Base-by-base conservation (phyloP, 1,284 basidiomycete species). In the Coniferiporia weirii region DNA sequence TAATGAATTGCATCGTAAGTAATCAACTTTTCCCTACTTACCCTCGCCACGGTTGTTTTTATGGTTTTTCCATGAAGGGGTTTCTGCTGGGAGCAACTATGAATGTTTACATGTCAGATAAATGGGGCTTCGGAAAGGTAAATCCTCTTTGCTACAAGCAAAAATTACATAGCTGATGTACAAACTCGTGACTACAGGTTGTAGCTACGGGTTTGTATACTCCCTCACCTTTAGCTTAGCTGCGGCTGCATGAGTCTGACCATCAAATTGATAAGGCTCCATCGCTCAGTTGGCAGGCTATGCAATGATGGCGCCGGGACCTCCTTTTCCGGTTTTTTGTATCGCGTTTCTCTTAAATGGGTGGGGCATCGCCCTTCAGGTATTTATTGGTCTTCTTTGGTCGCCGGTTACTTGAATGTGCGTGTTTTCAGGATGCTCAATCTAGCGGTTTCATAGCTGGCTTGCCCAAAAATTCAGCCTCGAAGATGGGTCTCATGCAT, bases 251-350 rank as follows among this genome's bases (percentile, higher is more conserved):
- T 40, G 9, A 40, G 3, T 40, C 38, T 40, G 8, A 40, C 12
- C 35, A n/a, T 12, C 8, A 10, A 40, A 12, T 12, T 40, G 38
- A 4, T 7, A 40, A 68, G 67, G 67, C 22, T 64, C 68, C 1
- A 19, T 65, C 4, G 61, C 65, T 17, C 75, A 77, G 64, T 66
- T 65, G 15, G 5, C 74, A 9, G 74, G 70, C 9, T 78, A 77
- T 65, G 57, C 65, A 4, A 62, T 78, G 17, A 71, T 76, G 68
- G 76, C 78, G 12, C 76, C 84, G 27, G 84, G 79, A 1, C 78
- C 80, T 2, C 88, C 89, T 0, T 91, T 86, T 68, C 83, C 85
- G 0, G 73, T 84, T 4, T 85, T 88, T 66, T 79, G 84, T 47
- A 66, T 84, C 46, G 79, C 80, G 0, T 90, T 79, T 65, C 66